A percentile compares a stretch with the other conserved stretches of the same genome.
Conservation (phyloP, 805 yeast genomes). For the Starmerella gropengiesseri region DNA sequence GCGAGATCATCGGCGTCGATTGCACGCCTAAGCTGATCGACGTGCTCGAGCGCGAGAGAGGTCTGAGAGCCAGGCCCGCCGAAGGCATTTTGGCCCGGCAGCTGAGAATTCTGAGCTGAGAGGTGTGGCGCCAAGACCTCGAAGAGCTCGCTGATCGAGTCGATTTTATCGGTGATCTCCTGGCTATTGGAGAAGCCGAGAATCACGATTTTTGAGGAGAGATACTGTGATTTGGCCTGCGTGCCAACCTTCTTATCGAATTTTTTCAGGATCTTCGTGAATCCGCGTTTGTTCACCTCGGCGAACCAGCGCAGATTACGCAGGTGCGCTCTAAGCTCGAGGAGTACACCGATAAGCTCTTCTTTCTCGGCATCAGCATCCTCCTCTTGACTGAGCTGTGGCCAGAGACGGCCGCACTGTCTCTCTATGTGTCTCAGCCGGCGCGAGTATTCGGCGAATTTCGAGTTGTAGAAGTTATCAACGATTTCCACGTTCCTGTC, state of each 20-base stretch:
- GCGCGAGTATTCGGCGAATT: constrained; percentile 62
- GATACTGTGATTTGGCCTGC: constrained; percentile 42
- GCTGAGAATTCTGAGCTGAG: background rate
- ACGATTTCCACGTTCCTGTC: constrained; percentile 77
- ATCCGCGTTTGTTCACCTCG: constrained; percentile 83
- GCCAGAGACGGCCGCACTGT: constrained; percentile 17
- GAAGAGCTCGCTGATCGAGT: constrained; percentile 24
- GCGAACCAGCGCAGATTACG: constrained; percentile 89
- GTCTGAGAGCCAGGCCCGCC: constrained; percentile 8
- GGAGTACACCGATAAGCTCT: constrained; percentile 53
- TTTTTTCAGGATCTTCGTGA: constrained; percentile 77
- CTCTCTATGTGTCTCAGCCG: constrained; percentile 40
- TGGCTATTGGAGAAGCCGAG: constrained; percentile 66
- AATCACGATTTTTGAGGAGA: constrained; percentile 58
- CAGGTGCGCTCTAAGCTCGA: constrained; percentile 64
- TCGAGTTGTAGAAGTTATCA: constrained; percentile 63
- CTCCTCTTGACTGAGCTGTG: constrained; percentile 15
- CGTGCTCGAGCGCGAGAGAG: background rate
- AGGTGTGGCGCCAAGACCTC: constrained; percentile 26
- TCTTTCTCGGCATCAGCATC: constrained; percentile 45
- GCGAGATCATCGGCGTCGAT: constrained; percentile 38
- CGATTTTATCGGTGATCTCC: constrained; percentile 46
- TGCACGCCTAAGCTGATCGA: constrained; percentile 15
- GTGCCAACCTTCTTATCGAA: constrained; percentile 74
- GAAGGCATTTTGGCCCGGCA: background rate